phyloP scores from a whole-genome alignment of 371 early-diverging fungal genomes.

The Actinomortierella wolfii region DNA sequence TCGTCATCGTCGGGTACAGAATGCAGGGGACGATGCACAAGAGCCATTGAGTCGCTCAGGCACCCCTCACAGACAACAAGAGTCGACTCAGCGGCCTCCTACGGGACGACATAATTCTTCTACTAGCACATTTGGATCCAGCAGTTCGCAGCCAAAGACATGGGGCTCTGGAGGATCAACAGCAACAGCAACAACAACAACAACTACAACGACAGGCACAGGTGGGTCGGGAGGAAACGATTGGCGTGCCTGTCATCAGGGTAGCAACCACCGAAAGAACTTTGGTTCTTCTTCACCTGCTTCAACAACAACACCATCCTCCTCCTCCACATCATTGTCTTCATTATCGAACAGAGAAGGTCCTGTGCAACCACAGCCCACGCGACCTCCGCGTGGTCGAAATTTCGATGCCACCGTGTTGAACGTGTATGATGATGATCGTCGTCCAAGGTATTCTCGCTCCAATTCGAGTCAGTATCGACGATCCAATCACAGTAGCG shows the following conservation, averaged over 20 bases:
- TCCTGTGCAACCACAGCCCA: conserved; percentile 3
- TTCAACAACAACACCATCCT: no score
- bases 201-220: conserved; percentile 7
- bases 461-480: no score
- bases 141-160: no score
- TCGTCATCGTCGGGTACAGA: conserved; percentile 31
- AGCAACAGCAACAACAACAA: background rate
- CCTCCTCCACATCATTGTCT: no score
- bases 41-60: no score
- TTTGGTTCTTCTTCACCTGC: no score
- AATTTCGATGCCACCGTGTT: conserved; percentile 49
- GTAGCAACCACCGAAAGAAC: no score
- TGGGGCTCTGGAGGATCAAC: background rate
- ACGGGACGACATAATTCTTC: background rate
- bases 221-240: background rate
- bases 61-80: background rate
- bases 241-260: no score
- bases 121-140: no score
- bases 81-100: background rate
- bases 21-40: background rate
- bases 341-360: background rate
- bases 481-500: no score
- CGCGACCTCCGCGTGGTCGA: conserved; percentile 43
- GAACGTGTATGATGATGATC: conserved; percentile 28
- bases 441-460: no score